These are phyloP conservation scores for Avena sativa DNA, from an alignment of 176 grass and related monocot genomes.

Conservation along the genomic window DNA sequence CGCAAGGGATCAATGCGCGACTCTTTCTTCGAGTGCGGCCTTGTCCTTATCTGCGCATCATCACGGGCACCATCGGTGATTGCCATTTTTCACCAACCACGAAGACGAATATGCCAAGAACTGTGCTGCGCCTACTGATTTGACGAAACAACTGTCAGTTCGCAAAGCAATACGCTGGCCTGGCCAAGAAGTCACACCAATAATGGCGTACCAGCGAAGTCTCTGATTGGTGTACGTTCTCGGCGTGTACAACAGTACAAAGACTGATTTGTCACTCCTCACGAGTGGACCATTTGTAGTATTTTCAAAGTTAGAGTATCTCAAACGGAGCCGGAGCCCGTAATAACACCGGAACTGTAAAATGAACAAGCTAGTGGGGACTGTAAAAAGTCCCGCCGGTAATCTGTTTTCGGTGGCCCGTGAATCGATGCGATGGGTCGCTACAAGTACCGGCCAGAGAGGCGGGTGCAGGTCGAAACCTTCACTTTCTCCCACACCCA, in stretches of 20 bases:
- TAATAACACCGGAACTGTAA: too few relatives aligned
- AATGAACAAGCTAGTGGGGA: too few relatives aligned
- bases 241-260: neutral
- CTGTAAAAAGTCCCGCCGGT: too few relatives aligned
- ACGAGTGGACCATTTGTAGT: neutral
- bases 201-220: neutral
- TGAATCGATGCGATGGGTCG: too few relatives aligned
- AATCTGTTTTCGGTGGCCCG: too few relatives aligned
- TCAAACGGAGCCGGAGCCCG: too few relatives aligned
- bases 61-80: slow-evolving; percentile 19
- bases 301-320: neutral
- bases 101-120: neutral
- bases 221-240: neutral
- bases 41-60: slow-evolving; percentile 20
- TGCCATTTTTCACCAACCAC: neutral
- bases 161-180: neutral
- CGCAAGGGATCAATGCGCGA: neutral
- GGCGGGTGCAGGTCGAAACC: too few relatives aligned
- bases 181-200: slow-evolving; percentile 20
- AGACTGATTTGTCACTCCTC: neutral
- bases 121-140: neutral
- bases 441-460: too few relatives aligned
- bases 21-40: neutral
- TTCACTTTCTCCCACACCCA: too few relatives aligned
- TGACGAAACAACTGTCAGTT: neutral